These are phyloP conservation scores for Stereocaulon alpinum DNA, from an alignment of 495 filamentous ascomycete genomes.

Conservation along the genomic window DNA sequence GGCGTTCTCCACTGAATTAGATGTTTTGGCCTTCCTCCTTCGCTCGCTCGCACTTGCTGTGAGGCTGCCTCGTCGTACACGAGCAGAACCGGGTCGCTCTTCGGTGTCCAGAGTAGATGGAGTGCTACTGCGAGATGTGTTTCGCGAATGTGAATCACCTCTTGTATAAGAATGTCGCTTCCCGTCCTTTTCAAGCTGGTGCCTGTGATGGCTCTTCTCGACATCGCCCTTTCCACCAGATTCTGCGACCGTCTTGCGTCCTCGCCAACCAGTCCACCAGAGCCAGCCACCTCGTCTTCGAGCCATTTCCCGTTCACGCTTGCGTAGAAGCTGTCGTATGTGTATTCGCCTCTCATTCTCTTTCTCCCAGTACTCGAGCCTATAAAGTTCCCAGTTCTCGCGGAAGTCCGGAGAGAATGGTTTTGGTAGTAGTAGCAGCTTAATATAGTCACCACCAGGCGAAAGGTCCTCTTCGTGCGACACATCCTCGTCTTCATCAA, in stretches of 20 bases:
- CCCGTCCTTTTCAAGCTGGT: constrained; percentile 30
- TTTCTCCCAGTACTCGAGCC: constrained; percentile 89
- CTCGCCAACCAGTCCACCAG: constrained; percentile 65
- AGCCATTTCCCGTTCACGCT: constrained; percentile 53
- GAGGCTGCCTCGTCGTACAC: constrained; percentile 18
- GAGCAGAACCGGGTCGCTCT: constrained; percentile 13
- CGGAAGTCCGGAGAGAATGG: constrained; percentile 89
- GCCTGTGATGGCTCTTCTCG: constrained; percentile 27
- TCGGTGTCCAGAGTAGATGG: constrained; percentile 24
- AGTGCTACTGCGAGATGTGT: constrained; percentile 41
- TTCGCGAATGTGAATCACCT: constrained; percentile 39
- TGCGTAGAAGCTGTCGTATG: constrained; percentile 56
- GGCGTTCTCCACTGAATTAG: constrained; percentile 8
- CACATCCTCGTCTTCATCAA: constrained; percentile 47
- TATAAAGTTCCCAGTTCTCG: constrained; percentile 94
- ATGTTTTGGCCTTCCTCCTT: constrained; percentile 18
- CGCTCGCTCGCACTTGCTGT: constrained; percentile 19
- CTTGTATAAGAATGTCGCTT: constrained; percentile 31
- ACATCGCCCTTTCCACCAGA: constrained; percentile 23
- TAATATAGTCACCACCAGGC: constrained; percentile 81
- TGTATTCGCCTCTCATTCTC: constrained; percentile 82
- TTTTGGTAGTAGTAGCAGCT: constrained; percentile 83
- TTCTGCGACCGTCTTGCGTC: constrained; percentile 37
- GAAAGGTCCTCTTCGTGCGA: constrained; percentile 69
- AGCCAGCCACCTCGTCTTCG: constrained; percentile 65